Evolutionary conservation across 208 protist genomes (phyloP), one percentile per base, ranked within the genome.

Genomic region (Trypanosoma vivax): DNA sequence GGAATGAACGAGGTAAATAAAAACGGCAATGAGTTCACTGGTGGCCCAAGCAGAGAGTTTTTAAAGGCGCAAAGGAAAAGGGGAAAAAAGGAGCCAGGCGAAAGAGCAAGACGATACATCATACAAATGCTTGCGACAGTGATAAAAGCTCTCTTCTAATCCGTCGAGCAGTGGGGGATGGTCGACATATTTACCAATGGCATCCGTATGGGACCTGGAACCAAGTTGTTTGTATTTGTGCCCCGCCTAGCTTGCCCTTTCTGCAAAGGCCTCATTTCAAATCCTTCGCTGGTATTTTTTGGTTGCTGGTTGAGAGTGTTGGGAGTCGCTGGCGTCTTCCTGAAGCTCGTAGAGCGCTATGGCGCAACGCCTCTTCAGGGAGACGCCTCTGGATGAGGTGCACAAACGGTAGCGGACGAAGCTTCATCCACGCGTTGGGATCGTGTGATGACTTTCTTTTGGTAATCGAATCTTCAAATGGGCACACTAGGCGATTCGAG

Each of bases 361-460:
- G n/a, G n/a, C n/a, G 10, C 28, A 62, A 35, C 1, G 25, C 23
- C 16, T 39, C 5, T 21, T 58, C 46, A 3, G 64, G 57, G 4
- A 80, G 5, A 14, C 60, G 58, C 40, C 68, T 60, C 54, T 90
- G 82, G 18, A 90, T 60, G 13, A 90, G 64, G 38, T 79, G 79
- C 40, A 90, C 57, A 2, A 54, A 48, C n/a, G 77, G 78, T 39
- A 90, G 50, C 46, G 78, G 72, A 5, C 59, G 58, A 1, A 76
- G 39, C 19, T 69, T 43, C 62, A 79, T 71, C 65, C 71, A 80
- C 16, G 46, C 42, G 34, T 60, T 49, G 28, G 56, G 43, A 7
- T 48, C 34, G 43, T 50, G 38, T 21, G 37, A 27, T 21, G n/a
- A 51, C 38, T 10, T 42, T 46, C 21, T 50, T 7, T n/a, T 27